Base-by-base conservation (phyloP, 345 rosid genomes). In the Gynandropsis gynandra region DNA sequence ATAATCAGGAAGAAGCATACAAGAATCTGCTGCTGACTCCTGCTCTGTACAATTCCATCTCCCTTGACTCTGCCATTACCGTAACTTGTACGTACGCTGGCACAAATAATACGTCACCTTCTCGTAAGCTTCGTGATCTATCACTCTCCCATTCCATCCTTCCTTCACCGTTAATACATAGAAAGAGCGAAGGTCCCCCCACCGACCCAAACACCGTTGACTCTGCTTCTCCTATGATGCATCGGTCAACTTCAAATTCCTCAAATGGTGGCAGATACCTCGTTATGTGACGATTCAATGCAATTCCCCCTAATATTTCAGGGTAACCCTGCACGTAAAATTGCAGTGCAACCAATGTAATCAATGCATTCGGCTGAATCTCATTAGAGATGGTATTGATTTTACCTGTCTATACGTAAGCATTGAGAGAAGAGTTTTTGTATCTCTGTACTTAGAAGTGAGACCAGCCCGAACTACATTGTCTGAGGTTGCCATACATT, bases 401-500 rank as follows among this genome's bases (percentile, higher is more conserved):
- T 24, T 53, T 65, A 85, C 94, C 80, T 68, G 89, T 55, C 74
- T 81, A 70, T 85, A 81, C 4, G 94, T 74, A 16, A 85, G 86
- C 94, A 85, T 85, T 48, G 94, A 79, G 54, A 81, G 79, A n/a
- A 81, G 86, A 24, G 89, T 81, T 47, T 68, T 74, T 42, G 76
- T 52, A 41, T 85, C 94, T 52, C 82, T 70, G 57, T 66, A 65
- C 63, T 85, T 85, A 42, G 94, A 83, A 40, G 94, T 85, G 58
- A 85, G 84, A 55, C 94, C 94, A 54, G 94, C 94, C 16, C 94
- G 80, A 16, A 85, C 89, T 42, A 85, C 94, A 54, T 81, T 85
- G 73, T 85, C 89, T 8, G 94, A 85, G 14, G 94, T 77, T 47
- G 89, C 94, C 94, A 85, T 85, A 75, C 89, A 81, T 42, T 85